Base-by-base conservation (phyloP, 371 early-diverging fungal genomes). In the Mortierella sp. region DNA sequence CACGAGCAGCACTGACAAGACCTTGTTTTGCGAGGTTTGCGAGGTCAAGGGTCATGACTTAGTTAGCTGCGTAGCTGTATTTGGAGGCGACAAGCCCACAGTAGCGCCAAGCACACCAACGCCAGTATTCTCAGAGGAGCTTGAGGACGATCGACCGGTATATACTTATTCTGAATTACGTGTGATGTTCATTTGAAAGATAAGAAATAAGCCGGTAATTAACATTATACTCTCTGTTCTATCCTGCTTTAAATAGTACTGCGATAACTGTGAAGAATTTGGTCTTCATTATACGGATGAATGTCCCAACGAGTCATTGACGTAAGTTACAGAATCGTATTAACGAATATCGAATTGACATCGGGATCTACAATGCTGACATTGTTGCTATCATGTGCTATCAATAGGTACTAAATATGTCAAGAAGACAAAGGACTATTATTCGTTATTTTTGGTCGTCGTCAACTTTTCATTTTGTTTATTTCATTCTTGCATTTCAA, bases 231-330 rank as follows among this genome's bases (percentile, higher is more conserved):
- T 40, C 10, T 31, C 15, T 42, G 47, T 29, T 43, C 65, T n/a
- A n/a, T n/a, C 60, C 64, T 28, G 40, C 43, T n/a, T 17, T 6
- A 3, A 1, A 34, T 84, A 89, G 84, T 93, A 90, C 64, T 93
- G 93, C 72, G 91, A 91, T 55, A 91, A 93, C 70, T 93, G 93
- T 74, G 92, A 93, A 70, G 85, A 85, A 43, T 90, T 87, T 85
- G 88, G 84, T 29, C 71, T 70, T 7, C 93, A 93, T 61, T 84
- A 88, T 61, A 92, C 93, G 0, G 87, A 89, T 29, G 87, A 89
- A 43, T 93, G 93, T 72, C 93, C 92, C 35, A 88, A 90, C 66
- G 89, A 89, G 57, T 70, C 75, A 13, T 22, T 71, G 47, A 80
- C 79, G 79, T 79, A 70, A 0, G 79, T 73, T 55, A 28, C n/a